Evolutionary conservation across 1,139 yeast genomes (phyloP), one percentile per base, ranked within the genome.

Genomic region (Meyerozyma sp.): DNA sequence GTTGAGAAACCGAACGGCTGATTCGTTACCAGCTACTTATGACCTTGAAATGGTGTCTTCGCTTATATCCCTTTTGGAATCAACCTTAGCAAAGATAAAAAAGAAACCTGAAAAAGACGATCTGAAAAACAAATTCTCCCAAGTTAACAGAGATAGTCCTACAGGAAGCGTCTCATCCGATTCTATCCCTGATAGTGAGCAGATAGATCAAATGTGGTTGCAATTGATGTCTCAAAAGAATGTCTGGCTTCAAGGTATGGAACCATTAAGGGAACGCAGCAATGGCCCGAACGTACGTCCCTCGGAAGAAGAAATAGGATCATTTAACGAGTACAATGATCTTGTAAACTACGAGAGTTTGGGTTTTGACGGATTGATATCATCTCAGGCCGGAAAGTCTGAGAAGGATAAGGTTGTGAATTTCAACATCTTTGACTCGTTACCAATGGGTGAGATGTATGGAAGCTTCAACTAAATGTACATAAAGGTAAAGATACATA

Each of bases 171-270:
- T 14, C 23, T 26, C 32, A 3, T 37, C 32, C 4, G 32, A 37
- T n/a, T 18, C 25, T 8, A 20, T 34, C 7, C 26, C 32, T 11
- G 32, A 16, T n/a, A 14, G 16, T 11, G 38, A 18, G 16, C 25
- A 39, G 13, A 28, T 28, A 13, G 50, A 51, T 35, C 34, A 42
- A 3, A 41, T 47, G 42, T 51, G 54, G 54, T 41, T 48, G 41
- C 51, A 44, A 26, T 46, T 51, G 47, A 30, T 49, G 2, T 36
- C 44, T 18, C 36, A 42, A 36, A 49, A 49, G 32, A 20, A 39
- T 26, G 32, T 16, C 4, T 16, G 25, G 25, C 36, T 9, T 3
- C 25, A 32, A 9, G 7, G 20, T 13, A 9, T 6, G 25, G 13
- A 32, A 8, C 23, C 5, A 11, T 10, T 6, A 21, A 32, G 26